A percentile compares a stretch with the other conserved stretches of the same genome.
Evolutionary conservation across 768 basidiomycete species (phyloP).

Genomic region (Suillus tomentosus): DNA sequence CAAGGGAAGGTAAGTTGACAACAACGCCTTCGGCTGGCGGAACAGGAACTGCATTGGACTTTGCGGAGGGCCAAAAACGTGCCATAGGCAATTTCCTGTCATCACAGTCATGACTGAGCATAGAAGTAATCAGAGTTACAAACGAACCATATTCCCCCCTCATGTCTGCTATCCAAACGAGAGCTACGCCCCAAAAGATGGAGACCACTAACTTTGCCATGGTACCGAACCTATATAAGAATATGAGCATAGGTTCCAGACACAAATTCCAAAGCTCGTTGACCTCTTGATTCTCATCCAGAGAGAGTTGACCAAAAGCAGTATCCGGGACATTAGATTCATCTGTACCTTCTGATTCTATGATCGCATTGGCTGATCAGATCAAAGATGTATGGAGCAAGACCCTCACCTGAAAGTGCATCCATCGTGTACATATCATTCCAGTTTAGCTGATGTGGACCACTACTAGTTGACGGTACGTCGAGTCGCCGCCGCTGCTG

Average conservation of each 20-base stretch:
- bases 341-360: constrained; percentile 41
- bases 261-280: constrained; percentile 1
- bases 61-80: constrained; percentile 68
- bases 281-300: constrained; percentile 79
- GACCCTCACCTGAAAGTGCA: constrained; percentile 31
- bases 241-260: constrained; percentile 4
- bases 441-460: constrained; percentile 47
- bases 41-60: constrained; percentile 38
- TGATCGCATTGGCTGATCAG: constrained; percentile 18
- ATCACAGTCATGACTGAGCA: constrained; percentile 18
- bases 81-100: constrained; percentile 73
- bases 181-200: constrained; percentile 69
- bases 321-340: constrained; percentile 49
- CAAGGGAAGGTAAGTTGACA: constrained; percentile 58
- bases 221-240: constrained; percentile 71
- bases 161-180: constrained; percentile 66
- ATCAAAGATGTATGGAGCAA: constrained; percentile 17
- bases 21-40: constrained; percentile 46
- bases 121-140: constrained; percentile 17
- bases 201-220: constrained; percentile 76
- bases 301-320: constrained; percentile 67
- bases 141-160: constrained; percentile 67
- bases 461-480: constrained; percentile 18
- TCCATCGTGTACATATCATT: constrained; percentile 63
- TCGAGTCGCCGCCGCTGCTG: constrained; percentile 51